These are phyloP conservation scores for Lachnellula arida DNA, from an alignment of 2,329 filamentous ascomycete species.

Conservation along the genomic window DNA sequence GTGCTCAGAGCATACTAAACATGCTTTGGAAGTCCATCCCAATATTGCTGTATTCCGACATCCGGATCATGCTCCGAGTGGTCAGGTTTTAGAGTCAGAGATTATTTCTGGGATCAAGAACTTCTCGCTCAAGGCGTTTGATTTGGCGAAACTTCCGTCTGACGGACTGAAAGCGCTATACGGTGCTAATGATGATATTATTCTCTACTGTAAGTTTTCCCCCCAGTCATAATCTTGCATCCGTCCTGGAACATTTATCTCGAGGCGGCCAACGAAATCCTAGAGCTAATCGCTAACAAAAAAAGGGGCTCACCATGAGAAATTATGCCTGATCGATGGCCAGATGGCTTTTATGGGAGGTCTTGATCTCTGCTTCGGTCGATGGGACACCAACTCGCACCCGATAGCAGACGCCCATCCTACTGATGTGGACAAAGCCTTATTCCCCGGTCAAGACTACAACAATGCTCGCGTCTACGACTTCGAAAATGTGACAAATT, in stretches of 20 bases:
- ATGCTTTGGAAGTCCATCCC: slow-evolving; percentile 71
- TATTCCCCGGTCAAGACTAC: slow-evolving; percentile 89
- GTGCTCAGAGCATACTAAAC: slow-evolving; percentile 71
- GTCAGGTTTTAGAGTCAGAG: slow-evolving; percentile 61
- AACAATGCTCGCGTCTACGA: slow-evolving; percentile 85
- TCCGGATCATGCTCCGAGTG: slow-evolving; percentile 78
- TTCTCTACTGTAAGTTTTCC: slow-evolving; percentile 59
- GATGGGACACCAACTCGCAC: slow-evolving; percentile 86
- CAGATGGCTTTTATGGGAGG: slow-evolving; percentile 84
- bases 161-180: slow-evolving; percentile 76
- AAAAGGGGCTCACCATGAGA: slow-evolving; percentile 80
- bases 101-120: slow-evolving; percentile 58
- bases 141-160: slow-evolving; percentile 60
- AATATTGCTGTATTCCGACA: slow-evolving; percentile 89
- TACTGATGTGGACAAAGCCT: slow-evolving; percentile 64
- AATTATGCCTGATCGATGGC: slow-evolving; percentile 79
- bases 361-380: slow-evolving; percentile 79
- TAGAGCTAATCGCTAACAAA: not conserved
- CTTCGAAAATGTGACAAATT: slow-evolving; percentile 69
- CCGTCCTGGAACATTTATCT: no score
- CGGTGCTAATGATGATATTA: slow-evolving; percentile 73
- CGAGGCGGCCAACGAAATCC: no score
- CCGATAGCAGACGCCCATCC: slow-evolving; percentile 73
- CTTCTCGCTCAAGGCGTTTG: slow-evolving; percentile 47
- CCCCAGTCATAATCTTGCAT: no score